A percentile compares a stretch with the other conserved stretches of the same genome.
These are phyloP conservation scores for Fagopyrum esculentum DNA, from an alignment of 148 eudicot species.

Conservation along the genomic window DNA sequence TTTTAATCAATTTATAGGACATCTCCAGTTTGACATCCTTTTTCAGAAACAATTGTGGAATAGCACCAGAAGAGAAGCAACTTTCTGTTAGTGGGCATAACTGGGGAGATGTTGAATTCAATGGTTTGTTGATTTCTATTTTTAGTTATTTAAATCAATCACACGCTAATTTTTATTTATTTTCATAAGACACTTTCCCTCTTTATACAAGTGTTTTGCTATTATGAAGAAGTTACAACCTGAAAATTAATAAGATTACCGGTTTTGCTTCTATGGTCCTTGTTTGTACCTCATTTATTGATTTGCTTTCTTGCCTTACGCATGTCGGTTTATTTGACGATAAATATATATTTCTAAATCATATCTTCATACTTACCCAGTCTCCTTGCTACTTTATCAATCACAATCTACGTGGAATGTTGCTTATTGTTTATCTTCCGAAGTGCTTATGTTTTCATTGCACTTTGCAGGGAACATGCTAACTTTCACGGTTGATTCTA, in stretches of 20 bases:
- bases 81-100: slow-evolving; percentile 91
- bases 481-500: slow-evolving; percentile 60
- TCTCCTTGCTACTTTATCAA: background rate
- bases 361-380: background rate
- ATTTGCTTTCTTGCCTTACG: no score
- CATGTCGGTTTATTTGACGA: background rate
- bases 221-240: background rate
- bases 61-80: slow-evolving; percentile 83
- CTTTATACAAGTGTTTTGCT: background rate
- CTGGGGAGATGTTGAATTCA: slow-evolving; percentile 89
- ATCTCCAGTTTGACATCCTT: slow-evolving; percentile 57
- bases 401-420: background rate
- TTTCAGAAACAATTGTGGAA: slow-evolving; percentile 56
- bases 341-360: background rate
- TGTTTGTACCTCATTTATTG: no score
- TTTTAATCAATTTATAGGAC: slow-evolving; percentile 44
- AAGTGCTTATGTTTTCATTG: background rate
- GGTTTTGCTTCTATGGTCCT: no score
- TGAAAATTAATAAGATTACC: background rate
- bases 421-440: background rate
- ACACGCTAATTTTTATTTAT: background rate
- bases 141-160: background rate
- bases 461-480: slow-evolving; percentile 64
- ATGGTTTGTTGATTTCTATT: slow-evolving; percentile 39
- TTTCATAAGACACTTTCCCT: background rate